Conservation (phyloP, 306 rosid genomes). For the Quercus variabilis region DNA sequence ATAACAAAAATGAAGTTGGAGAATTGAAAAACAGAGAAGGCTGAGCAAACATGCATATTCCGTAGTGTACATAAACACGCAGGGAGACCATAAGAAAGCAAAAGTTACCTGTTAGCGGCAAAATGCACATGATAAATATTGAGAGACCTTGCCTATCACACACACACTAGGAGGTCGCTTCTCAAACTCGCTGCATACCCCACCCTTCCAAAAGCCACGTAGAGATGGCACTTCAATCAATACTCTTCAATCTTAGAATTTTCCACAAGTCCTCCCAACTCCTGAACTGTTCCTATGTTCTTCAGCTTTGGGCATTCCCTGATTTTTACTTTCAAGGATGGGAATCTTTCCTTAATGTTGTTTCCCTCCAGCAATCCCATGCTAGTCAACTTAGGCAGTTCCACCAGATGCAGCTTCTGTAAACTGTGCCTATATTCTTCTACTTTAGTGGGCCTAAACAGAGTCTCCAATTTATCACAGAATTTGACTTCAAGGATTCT, state of each 20-base stretch:
- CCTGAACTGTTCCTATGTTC: neutral
- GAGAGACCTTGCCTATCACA: too few relatives aligned
- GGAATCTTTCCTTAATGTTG: neutral
- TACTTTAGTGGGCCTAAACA: neutral
- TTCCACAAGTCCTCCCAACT: too few relatives aligned
- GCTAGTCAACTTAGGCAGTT: slow-evolving; percentile 25
- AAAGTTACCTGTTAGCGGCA: too few relatives aligned
- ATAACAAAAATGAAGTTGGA: too few relatives aligned
- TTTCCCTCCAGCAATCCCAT: neutral
- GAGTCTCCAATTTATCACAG: slow-evolving; percentile 28
- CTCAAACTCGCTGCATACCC: too few relatives aligned
- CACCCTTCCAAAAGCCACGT: too few relatives aligned
- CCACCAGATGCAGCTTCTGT: slow-evolving; percentile 17
- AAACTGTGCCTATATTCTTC: neutral
- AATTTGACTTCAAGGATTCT: slow-evolving; percentile 29
- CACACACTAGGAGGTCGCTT: too few relatives aligned
- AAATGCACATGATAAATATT: too few relatives aligned
- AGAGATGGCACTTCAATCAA: neutral
- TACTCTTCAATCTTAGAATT: neutral
- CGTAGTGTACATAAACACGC: too few relatives aligned
- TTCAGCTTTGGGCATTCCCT: neutral
- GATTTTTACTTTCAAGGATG: neutral
- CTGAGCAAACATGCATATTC: too few relatives aligned
- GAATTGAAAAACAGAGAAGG: too few relatives aligned
- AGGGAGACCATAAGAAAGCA: too few relatives aligned